Conservation (phyloP, 2,329 filamentous ascomycete species). For the Monilinia polystroma region DNA sequence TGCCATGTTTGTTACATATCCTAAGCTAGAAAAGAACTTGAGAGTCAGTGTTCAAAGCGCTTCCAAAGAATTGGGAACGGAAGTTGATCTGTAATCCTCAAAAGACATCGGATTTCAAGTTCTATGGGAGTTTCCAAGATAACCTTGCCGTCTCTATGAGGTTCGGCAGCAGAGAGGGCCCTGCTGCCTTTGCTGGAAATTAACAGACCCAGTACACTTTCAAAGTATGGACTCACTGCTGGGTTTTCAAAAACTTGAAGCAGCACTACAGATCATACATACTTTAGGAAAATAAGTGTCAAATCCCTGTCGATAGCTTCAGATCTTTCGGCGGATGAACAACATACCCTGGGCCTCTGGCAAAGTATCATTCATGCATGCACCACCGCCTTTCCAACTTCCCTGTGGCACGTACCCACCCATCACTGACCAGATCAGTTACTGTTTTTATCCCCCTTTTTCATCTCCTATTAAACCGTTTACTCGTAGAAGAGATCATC, state of each 20-base stretch:
- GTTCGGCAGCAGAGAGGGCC: not conserved
- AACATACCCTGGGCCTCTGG: slow-evolving; percentile 5
- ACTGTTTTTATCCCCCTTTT: slow-evolving; percentile 20
- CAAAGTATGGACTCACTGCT: not conserved
- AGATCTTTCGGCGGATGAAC: not conserved
- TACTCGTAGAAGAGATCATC: slow-evolving; percentile 7
- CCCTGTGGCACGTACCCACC: slow-evolving; percentile 17
- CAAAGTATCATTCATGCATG: slow-evolving; percentile 19
- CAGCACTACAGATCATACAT: slow-evolving; percentile 6
- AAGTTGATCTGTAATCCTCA: not conserved
- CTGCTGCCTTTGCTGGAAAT: slow-evolving; percentile 12
- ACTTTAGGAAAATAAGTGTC: not conserved
- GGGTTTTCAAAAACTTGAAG: not conserved
- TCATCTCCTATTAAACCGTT: slow-evolving; percentile 7
- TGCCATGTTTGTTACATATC: not conserved
- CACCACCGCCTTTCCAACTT: slow-evolving; percentile 17
- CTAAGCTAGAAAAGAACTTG: not conserved
- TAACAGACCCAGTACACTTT: slow-evolving; percentile 6
- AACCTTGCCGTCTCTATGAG: not conserved
- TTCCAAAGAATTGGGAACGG: not conserved
- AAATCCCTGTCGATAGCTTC: not conserved
- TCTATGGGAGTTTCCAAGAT: not conserved
- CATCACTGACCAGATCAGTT: slow-evolving; percentile 11
- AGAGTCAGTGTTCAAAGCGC: not conserved
- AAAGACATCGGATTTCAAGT: slow-evolving; percentile 11